Evolutionary conservation across 805 yeast genomes (phyloP), one percentile per base, ranked within the genome.

Genomic region (Barnettozyma californica): DNA sequence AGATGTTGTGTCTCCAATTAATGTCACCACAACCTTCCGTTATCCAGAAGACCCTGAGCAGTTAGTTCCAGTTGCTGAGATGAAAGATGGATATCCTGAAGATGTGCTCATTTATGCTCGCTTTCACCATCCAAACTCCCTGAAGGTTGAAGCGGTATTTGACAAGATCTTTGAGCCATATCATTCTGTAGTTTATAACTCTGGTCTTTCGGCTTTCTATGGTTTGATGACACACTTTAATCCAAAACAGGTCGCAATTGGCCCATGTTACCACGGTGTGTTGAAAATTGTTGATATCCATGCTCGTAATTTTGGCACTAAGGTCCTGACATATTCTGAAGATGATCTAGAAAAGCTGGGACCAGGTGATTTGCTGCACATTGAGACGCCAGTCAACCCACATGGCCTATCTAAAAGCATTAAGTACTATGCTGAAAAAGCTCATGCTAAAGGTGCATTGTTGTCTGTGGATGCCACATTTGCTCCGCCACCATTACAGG

Each of bases 341-440:
- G 80, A 74, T 6, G 75, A 79, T 43, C 71, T 87, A 48, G 77
- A 71, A 25, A 63, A 68, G 43, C 53, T 70, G 4, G 63, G 68
- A 46, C 67, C 69, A 59, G 97, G 81, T 39, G 97, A 92, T 62
- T 64, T 91, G 27, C 75, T 92, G 25, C 96, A 89, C 63, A 60
- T 89, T 44, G 96, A 89, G 66, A 80, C 95, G 0, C 97, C 97
- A 0, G 83, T 88, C 31, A 91, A 91, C 66, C 97, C 97, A 16
- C 79, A 73, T 45, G 95, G 96, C 1, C 68, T 73, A 2, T 76
- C 83, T 13, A 74, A 72, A 55, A 88, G 87, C 63, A 77, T 91
- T 48, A 65, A 68, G 37, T 65, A 75, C 43, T 84, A 77, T 59
- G 91, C 88, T 4, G 71, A 78, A 2, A 75, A 74, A 51, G 96